These are phyloP conservation scores for Ceratobasidium sp. DNA, from an alignment of 1,284 basidiomycete species.

Conservation along the genomic window DNA sequence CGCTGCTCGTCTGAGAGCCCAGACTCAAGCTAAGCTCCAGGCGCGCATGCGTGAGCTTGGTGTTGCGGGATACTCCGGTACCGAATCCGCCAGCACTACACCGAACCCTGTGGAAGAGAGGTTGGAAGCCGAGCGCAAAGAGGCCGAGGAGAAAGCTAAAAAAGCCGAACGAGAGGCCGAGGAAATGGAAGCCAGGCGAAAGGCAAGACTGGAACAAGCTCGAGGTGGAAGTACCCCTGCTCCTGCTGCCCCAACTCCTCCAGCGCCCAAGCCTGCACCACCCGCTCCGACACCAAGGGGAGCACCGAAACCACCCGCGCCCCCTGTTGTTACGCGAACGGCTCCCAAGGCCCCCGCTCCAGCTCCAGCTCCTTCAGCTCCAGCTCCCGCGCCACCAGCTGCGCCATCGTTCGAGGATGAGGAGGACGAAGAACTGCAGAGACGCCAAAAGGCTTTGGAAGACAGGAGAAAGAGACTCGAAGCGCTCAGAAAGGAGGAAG, in stretches of 20 bases:
- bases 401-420: conserved; percentile 57
- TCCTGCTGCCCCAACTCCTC: conserved; percentile 46
- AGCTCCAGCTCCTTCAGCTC: conserved; percentile 48
- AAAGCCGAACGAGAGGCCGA: conserved; percentile 79
- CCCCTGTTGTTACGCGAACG: conserved; percentile 47
- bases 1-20: conserved; percentile 77
- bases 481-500: conserved; percentile 75
- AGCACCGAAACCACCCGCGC: conserved; percentile 51
- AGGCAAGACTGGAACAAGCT: conserved; percentile 72
- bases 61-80: conserved; percentile 58
- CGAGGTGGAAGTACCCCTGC: conserved; percentile 56
- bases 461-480: conserved; percentile 69
- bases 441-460: conserved; percentile 67
- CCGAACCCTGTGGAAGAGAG: conserved; percentile 73
- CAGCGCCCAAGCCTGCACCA: conserved; percentile 47
- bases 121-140: conserved; percentile 81
- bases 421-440: conserved; percentile 71
- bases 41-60: conserved; percentile 90
- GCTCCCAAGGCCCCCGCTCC: conserved; percentile 47
- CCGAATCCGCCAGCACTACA: conserved; percentile 50
- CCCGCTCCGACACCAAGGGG: conserved; percentile 48
- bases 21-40: conserved; percentile 85
- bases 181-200: conserved; percentile 72
- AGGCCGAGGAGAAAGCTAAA: conserved; percentile 81
- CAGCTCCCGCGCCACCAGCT: conserved; percentile 50